Evolutionary conservation across 164 flowering plant genomes (phyloP).

Genomic region (Santalum album): DNA sequence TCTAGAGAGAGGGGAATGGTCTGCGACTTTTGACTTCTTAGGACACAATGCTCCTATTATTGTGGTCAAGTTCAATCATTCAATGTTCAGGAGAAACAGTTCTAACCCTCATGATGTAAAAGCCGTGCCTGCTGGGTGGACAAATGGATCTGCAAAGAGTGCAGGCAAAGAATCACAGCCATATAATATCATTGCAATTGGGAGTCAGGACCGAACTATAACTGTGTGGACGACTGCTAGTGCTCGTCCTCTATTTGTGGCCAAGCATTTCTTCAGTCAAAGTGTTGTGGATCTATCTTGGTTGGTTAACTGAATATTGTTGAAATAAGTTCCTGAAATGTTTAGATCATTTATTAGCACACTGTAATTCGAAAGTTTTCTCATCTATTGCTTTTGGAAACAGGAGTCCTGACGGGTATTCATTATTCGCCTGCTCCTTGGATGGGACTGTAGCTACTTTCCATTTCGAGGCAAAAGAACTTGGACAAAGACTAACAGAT

Average conservation of each 20-base stretch:
- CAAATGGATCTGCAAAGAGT: conserved; percentile 69
- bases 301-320: conserved; percentile 25
- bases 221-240: conserved; percentile 99
- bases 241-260: conserved; percentile 98
- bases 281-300: conserved; percentile 97
- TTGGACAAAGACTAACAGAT: conserved; percentile 75
- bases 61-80: conserved; percentile 92
- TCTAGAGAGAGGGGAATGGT: conserved; percentile 97
- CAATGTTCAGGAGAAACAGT: conserved; percentile 73
- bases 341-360: neutral
- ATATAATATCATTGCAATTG: conserved; percentile 93
- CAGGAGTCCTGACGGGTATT: conserved; percentile 99
- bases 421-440: conserved; percentile 94
- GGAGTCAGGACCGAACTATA: conserved; percentile 97
- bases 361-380: neutral
- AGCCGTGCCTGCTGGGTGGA: conserved; percentile 64
- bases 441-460: conserved; percentile 93
- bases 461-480: conserved; percentile 85
- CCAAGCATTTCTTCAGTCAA: conserved; percentile 90
- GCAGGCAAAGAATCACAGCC: conserved; percentile 70
- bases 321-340: neutral
- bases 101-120: conserved; percentile 54
- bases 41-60: conserved; percentile 98
- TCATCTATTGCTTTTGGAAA: conserved; percentile 7
- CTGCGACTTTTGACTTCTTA: conserved; percentile 95